Base-by-base conservation (phyloP, 2,329 filamentous ascomycete species). In the Talaromyces amestolkiae region DNA sequence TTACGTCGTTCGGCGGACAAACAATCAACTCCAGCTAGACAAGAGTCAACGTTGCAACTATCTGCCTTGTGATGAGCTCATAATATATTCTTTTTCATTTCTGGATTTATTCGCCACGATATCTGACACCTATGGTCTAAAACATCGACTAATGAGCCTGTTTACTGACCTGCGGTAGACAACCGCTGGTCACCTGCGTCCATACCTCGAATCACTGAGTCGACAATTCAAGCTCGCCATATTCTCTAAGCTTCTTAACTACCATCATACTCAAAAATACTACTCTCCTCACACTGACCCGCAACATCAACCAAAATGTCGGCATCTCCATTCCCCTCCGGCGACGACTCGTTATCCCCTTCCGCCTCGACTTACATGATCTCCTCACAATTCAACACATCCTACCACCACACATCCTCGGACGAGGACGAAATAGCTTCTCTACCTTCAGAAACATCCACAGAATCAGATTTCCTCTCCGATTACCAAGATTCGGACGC, bases 401-500 rank as follows among this genome's bases (percentile, higher is more conserved):
- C 73, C 61, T 70, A 68, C 47, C 70, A 68, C 39, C 71, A 70
- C 35, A 66, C 66, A 43, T 68, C 69, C 43, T 72, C 70, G 53
- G 76, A 76, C 31, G 74, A 77, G 4, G 77, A 80, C 60, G 79
- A 81, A 19, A 65, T 82, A 59, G 79, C 78, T 24, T 81, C 80
- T 1, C 73, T 82, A 19, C 80, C 80, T 1, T 78, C 76, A 11
- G 76, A 77, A 68, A 74, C 77, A 19, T 76, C 77, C 7, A 72
- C 72, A 4, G 72, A 73, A 5, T 81, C 80, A 3, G 76, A 78
- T 33, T 67, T 77, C 17, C 51, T 66, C 10, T 77, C 78, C 11
- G 80, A 84, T 27, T 82, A 84, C 3, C 82, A 84, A 64, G 78
- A 76, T 58, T 92, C 91, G 45, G 94, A 98, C 75, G 95, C 95